A percentile compares a stretch with the other conserved stretches of the same genome.
phyloP scores from a whole-genome alignment of 2,329 filamentous ascomycete genomes.

The Aspergillus sp. region DNA sequence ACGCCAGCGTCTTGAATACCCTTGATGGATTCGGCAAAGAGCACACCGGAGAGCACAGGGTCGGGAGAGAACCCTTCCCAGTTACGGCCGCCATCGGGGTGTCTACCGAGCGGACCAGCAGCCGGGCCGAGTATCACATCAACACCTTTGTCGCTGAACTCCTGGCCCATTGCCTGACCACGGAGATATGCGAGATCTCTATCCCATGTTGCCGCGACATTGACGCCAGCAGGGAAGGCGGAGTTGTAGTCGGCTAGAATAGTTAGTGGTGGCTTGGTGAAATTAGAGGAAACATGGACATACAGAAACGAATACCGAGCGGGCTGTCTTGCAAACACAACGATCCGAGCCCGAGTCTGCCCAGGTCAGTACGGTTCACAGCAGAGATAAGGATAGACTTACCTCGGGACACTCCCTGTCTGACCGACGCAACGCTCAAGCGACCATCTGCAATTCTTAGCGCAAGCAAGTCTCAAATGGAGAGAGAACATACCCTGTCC shows the following conservation, averaged over 20 bases:
- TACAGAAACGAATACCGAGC: constrained; percentile 73
- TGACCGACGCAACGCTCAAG: constrained; percentile 79
- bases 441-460: constrained; percentile 58
- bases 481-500: constrained; percentile 69
- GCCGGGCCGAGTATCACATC: constrained; percentile 78
- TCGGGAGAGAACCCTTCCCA: constrained; percentile 73
- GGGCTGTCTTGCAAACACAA: constrained; percentile 90
- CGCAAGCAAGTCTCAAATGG: background rate
- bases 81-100: constrained; percentile 70
- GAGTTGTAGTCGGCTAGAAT: constrained; percentile 72
- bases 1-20: constrained; percentile 83
- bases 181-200: constrained; percentile 70
- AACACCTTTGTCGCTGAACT: constrained; percentile 75
- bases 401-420: constrained; percentile 53
- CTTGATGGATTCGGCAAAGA: constrained; percentile 72
- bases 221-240: constrained; percentile 78
- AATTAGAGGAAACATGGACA: constrained; percentile 22
- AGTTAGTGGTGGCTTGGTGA: background rate
- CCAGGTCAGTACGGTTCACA: background rate
- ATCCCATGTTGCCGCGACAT: constrained; percentile 83
- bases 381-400: background rate
- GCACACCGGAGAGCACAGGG: constrained; percentile 73
- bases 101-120: constrained; percentile 72
- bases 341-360: constrained; percentile 61
- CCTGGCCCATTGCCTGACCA: constrained; percentile 73